Base-by-base conservation (phyloP, 805 yeast species). In the Pichia cephalocereana region DNA sequence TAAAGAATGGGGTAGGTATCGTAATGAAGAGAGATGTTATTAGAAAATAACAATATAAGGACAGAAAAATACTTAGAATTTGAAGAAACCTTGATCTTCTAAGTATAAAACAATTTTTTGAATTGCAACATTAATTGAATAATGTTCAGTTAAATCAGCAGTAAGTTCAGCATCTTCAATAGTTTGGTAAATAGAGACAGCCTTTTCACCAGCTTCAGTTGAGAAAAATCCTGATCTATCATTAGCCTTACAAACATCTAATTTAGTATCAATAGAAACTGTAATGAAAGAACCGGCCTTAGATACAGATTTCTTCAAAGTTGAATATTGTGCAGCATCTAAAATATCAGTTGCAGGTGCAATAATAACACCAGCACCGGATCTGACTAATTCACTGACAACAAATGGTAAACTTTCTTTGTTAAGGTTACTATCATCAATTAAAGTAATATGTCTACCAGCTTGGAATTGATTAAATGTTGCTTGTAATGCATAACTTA, bases 361-460 rank as follows among this genome's bases (percentile, higher is more conserved):
- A 44, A 85, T 76, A 54, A 90, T 84, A 40, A 91, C 91, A 57
- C 96, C 98, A 10, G 96, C 72, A 49, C 97, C 97, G n/a, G 96
- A 79, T 63, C 86, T 80, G 40, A 84, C 83, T 56, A 88, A 72
- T 68, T 89, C 91, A 49, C 81, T 75, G 42, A 86, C 76, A 50
- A 86, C 79, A 57, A 77, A 82, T 6, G 84, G 77, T 52, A 80
- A 75, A 58, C 76, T 67, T 15, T 53, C 51, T 43, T 58, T 61
- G 27, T 64, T 55, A 36, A 63, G 60, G 40, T 61, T 56, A 17
- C 55, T 51, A 12, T 66, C 66, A 46, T 63, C 74, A 57, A 80
- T 70, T 55, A 75, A 75, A 48, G 86, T 76, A 63, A 79, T 82
- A 67, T 86, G 79, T 68, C 98, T 84, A 45, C 87, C 87, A 43